These are phyloP conservation scores for Diplodia corticola DNA, from an alignment of 2,329 filamentous ascomycete species.

Conservation along the genomic window DNA sequence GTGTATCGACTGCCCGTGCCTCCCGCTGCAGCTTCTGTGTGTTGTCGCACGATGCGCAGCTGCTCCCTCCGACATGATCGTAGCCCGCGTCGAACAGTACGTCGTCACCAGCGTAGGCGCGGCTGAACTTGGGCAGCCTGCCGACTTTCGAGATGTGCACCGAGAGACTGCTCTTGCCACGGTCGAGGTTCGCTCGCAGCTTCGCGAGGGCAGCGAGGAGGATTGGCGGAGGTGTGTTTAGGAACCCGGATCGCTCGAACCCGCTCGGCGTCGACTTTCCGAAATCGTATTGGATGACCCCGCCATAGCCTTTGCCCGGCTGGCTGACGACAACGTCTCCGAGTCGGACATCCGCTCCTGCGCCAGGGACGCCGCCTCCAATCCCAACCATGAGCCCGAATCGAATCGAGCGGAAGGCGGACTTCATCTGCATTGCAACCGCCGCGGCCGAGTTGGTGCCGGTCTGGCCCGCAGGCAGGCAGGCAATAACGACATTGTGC, in stretches of 20 bases:
- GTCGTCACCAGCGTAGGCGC: slow-evolving; percentile 24
- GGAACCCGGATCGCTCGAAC: slow-evolving; percentile 24
- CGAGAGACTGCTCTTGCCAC: slow-evolving; percentile 11
- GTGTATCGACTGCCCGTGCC: slow-evolving; percentile 18
- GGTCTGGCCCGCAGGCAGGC: slow-evolving; percentile 34
- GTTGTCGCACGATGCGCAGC: slow-evolving; percentile 23
- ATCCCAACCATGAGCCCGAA: slow-evolving; percentile 49
- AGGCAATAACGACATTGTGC: slow-evolving; percentile 40
- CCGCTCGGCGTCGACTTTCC: slow-evolving; percentile 26
- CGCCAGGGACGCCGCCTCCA: slow-evolving; percentile 36
- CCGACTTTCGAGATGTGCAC: slow-evolving; percentile 20
- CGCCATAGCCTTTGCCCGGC: slow-evolving; percentile 26
- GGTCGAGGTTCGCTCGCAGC: slow-evolving; percentile 23
- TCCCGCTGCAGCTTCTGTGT: slow-evolving; percentile 23
- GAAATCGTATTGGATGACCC: slow-evolving; percentile 31
- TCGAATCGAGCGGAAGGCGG: slow-evolving; percentile 36
- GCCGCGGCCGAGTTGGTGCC: slow-evolving; percentile 39
- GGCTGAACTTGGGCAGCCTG: slow-evolving; percentile 23
- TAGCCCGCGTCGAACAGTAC: slow-evolving; percentile 28
- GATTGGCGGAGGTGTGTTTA: slow-evolving; percentile 24
- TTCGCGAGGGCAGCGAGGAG: slow-evolving; percentile 24
- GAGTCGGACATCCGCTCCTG: slow-evolving; percentile 29
- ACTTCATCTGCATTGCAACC: slow-evolving; percentile 34
- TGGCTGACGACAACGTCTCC: slow-evolving; percentile 32
- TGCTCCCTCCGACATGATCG: slow-evolving; percentile 25